Evolutionary conservation across 1,284 basidiomycete species (phyloP).

Genomic region (Inonotus hispidus): DNA sequence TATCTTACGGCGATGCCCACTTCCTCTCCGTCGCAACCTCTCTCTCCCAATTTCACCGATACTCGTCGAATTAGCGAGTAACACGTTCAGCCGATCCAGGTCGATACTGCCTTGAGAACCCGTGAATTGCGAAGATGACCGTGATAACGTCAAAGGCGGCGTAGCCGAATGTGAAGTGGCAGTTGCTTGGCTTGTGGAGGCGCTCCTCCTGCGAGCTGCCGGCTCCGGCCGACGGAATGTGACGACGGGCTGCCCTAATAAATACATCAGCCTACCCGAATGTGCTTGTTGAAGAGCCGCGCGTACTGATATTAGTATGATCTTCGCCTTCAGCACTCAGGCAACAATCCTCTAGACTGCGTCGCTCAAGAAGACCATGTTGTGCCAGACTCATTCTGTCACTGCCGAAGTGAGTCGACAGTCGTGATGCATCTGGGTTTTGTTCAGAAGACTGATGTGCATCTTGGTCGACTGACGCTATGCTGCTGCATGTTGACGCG

Average conservation of each 20-base stretch:
- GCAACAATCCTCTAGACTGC: conserved; percentile 59
- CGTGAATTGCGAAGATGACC: conserved; percentile 58
- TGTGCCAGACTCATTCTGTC: conserved; percentile 62
- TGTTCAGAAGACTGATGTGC: conserved; percentile 19
- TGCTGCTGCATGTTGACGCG: conserved; percentile 39
- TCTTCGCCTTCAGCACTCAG: conserved; percentile 64
- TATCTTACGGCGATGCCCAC: conserved; percentile 63
- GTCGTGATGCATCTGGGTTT: conserved; percentile 36
- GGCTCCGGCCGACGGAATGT: conserved; percentile 56
- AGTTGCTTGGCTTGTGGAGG: conserved; percentile 53
- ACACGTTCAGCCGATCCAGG: conserved; percentile 48
- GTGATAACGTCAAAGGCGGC: conserved; percentile 52
- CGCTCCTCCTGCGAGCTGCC: conserved; percentile 55
- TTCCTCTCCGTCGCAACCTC: conserved; percentile 47
- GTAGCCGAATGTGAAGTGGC: conserved; percentile 62
- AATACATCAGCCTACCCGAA: conserved; percentile 30
- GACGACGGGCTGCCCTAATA: conserved; percentile 23
- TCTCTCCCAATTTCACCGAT: conserved; percentile 32
- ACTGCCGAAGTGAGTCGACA: conserved; percentile 53
- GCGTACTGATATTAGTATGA: conserved; percentile 42
- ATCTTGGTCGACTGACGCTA: background rate
- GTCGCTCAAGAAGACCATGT: conserved; percentile 55
- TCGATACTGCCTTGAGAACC: conserved; percentile 75
- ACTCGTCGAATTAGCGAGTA: conserved; percentile 47
- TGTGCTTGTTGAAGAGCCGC: conserved; percentile 12